Conservation (phyloP, 768 basidiomycete genomes). For the Boletus pseudo-olivaceus region DNA sequence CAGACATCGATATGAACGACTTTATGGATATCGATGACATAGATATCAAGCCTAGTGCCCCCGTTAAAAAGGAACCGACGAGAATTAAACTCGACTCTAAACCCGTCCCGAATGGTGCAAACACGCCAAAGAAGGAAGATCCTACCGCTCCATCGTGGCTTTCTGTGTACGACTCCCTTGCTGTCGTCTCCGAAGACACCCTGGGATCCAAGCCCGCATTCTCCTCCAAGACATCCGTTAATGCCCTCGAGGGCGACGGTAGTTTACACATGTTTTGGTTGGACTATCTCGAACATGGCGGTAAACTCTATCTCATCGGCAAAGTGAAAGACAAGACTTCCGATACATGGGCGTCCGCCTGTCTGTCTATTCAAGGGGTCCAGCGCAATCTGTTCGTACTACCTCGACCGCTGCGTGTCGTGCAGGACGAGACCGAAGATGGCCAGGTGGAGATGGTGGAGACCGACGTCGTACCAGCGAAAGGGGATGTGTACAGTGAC, state of each 20-base stretch:
- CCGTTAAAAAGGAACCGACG: constrained; percentile 20
- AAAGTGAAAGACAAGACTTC: constrained; percentile 81
- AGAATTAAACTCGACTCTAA: constrained; percentile 13
- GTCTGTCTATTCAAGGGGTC: constrained; percentile 79
- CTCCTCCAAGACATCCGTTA: constrained; percentile 40
- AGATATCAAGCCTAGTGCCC: constrained; percentile 40
- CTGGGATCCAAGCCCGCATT: constrained; percentile 44
- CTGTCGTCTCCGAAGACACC: constrained; percentile 56
- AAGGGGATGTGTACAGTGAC: constrained; percentile 74
- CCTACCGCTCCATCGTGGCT: constrained; percentile 61
- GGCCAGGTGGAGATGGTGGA: constrained; percentile 44
- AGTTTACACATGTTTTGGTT: constrained; percentile 93
- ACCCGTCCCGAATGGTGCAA: background rate
- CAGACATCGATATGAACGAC: constrained; percentile 56
- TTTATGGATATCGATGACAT: constrained; percentile 60
- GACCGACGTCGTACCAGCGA: constrained; percentile 70
- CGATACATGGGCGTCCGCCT: constrained; percentile 72
- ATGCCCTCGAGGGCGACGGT: constrained; percentile 78
- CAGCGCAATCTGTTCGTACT: constrained; percentile 90
- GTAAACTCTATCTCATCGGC: constrained; percentile 83
- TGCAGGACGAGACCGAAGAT: constrained; percentile 28
- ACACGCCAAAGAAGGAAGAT: constrained; percentile 42
- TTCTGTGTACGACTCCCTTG: constrained; percentile 69
- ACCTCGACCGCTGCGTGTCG: constrained; percentile 65
- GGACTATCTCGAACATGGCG: constrained; percentile 86